Percentiles rank a stretch among this genome's conserved stretches.
These are phyloP conservation scores for Furcasterigmium sp. DNA, from an alignment of 2,329 filamentous ascomycete genomes.

Conservation along the genomic window DNA sequence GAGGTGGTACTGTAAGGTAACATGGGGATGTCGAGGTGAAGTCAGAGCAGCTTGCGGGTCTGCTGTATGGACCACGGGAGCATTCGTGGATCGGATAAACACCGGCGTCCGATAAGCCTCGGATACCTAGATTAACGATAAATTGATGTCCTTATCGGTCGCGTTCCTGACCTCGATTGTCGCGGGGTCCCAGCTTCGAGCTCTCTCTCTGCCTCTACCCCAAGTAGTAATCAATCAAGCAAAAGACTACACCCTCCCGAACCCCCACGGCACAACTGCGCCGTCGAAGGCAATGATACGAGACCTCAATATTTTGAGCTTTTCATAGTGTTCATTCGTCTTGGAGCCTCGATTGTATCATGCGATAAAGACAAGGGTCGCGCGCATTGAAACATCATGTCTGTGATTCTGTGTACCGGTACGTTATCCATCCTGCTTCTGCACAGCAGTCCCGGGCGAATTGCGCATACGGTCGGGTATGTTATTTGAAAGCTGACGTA, in stretches of 20 bases:
- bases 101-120: neutral
- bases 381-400: conserved; percentile 33
- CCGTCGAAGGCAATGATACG: too few species aligned
- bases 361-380: conserved; percentile 8
- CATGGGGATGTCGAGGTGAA: too few species aligned
- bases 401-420: conserved; percentile 60
- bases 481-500: too few species aligned
- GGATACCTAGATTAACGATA: neutral
- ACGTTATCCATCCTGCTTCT: conserved; percentile 15
- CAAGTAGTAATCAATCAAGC: too few species aligned
- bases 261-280: neutral
- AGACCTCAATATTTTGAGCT: too few species aligned
- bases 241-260: too few species aligned
- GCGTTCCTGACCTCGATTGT: neutral
- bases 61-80: too few species aligned
- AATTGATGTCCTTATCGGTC: neutral
- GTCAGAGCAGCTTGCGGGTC: too few species aligned
- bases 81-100: neutral
- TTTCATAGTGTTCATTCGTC: neutral
- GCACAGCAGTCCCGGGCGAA: neutral
- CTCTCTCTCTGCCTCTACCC: too few species aligned
- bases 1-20: too few species aligned
- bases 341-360: conserved; percentile 4
- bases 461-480: too few species aligned
- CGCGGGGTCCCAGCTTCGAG: too few species aligned